Percentiles rank a stretch among this genome's conserved stretches.
Conservation (phyloP, 805 yeast species). For the Nakazawaea ishiwadae region DNA sequence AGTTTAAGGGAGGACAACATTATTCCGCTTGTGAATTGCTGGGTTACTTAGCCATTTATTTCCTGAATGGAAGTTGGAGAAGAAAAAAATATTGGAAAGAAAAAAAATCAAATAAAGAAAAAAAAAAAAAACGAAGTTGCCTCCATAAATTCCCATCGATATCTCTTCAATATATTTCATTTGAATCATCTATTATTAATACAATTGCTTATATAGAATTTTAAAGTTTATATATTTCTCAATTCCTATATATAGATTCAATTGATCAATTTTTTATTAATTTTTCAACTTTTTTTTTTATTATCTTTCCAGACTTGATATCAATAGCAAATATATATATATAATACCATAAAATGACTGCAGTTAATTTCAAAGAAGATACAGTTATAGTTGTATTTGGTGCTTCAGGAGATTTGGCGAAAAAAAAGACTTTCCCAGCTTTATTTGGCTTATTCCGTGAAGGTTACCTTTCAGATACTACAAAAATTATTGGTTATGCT, state of each 20-base stretch:
- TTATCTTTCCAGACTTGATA: too few species aligned
- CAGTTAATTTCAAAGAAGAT: constrained; percentile 51
- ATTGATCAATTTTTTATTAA: neutral
- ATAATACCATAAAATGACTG: neutral
- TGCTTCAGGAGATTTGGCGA: constrained; percentile 93
- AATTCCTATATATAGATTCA: neutral
- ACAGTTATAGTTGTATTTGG: constrained; percentile 82
- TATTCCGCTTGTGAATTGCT: neutral
- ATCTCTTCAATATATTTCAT: too few species aligned
- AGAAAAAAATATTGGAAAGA: neutral
- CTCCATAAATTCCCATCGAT: neutral
- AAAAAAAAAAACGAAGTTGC: neutral
- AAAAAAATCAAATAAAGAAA: too few species aligned
- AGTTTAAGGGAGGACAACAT: neutral
- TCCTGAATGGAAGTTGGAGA: too few species aligned
- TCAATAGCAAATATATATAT: neutral
- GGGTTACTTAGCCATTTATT: too few species aligned
- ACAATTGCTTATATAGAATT: too few species aligned
- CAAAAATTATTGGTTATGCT: constrained; percentile 87
- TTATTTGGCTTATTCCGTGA: constrained; percentile 71
- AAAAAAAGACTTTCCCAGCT: constrained; percentile 92
- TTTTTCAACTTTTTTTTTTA: neutral
- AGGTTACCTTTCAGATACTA: constrained; percentile 66
- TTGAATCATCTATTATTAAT: too few species aligned
- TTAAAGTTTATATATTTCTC: too few species aligned